phyloP scores from a whole-genome alignment of 2,329 filamentous ascomycete genomes.

The Hypoxylon sp. region DNA sequence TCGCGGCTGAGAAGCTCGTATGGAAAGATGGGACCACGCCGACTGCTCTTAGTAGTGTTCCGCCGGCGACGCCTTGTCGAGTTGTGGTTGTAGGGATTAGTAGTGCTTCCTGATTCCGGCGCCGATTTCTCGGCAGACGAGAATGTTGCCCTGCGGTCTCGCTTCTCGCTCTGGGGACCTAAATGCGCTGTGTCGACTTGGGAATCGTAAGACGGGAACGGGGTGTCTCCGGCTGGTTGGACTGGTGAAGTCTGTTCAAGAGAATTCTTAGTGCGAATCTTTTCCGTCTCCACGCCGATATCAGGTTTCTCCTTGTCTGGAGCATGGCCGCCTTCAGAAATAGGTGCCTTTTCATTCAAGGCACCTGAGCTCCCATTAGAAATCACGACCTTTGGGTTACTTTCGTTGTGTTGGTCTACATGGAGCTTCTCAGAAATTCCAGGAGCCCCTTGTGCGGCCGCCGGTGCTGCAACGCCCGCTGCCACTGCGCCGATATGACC shows the following conservation, averaged over 20 bases:
- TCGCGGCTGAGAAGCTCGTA: conserved; percentile 83
- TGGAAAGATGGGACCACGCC: conserved; percentile 71
- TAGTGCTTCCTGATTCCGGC: conserved; percentile 53
- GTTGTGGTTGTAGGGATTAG: conserved; percentile 55
- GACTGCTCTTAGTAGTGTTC: conserved; percentile 78
- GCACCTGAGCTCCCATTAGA: conserved; percentile 39
- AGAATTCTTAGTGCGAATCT: conserved; percentile 40
- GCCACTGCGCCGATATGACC: conserved; percentile 46
- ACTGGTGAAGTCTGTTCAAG: conserved; percentile 60
- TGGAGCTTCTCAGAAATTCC: conserved; percentile 48
- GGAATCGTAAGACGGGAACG: conserved; percentile 65
- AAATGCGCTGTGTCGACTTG: conserved; percentile 47
- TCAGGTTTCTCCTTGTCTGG: conserved; percentile 40
- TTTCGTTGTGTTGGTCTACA: conserved; percentile 33
- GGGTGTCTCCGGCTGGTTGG: conserved; percentile 60
- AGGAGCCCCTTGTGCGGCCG: conserved; percentile 47
- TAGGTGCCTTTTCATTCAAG: conserved; percentile 47
- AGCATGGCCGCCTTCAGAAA: conserved; percentile 35
- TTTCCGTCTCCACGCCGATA: conserved; percentile 44
- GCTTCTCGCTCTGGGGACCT: conserved; percentile 55
- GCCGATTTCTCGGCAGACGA: conserved; percentile 66
- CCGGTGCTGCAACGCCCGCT: conserved; percentile 49
- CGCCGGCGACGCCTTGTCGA: conserved; percentile 75
- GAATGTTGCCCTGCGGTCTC: conserved; percentile 70
- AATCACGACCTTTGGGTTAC: conserved; percentile 40